phyloP scores from a whole-genome alignment of 371 early-diverging fungal species.

The Actinomortierella ambigua region DNA sequence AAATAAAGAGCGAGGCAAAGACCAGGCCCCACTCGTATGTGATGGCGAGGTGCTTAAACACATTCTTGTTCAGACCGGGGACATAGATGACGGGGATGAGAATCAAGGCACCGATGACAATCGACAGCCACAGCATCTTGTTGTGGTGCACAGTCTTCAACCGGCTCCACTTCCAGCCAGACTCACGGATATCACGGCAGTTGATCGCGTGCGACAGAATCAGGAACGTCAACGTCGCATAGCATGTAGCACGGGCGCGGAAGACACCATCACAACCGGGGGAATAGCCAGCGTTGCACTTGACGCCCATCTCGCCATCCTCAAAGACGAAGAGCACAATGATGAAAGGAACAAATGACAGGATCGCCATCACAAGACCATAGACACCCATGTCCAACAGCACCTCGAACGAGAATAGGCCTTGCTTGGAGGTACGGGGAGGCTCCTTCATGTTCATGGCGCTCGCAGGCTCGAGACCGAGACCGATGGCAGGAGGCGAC shows the following conservation, averaged over 20 bases:
- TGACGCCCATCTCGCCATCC: constrained; percentile 60
- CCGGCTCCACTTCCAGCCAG: constrained; percentile 59
- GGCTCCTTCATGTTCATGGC: constrained; percentile 78
- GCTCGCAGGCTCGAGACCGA: constrained; percentile 87
- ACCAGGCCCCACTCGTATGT: constrained; percentile 83
- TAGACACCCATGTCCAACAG: constrained; percentile 75
- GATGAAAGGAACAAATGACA: constrained; percentile 73
- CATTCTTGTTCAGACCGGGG: constrained; percentile 67
- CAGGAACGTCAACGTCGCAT: constrained; percentile 67
- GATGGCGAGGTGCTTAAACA: constrained; percentile 71
- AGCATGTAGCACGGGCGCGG: constrained; percentile 77
- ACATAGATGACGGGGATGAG: constrained; percentile 70
- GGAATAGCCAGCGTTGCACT: constrained; percentile 65
- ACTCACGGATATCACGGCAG: constrained; percentile 68
- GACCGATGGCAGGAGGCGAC: constrained; percentile 85
- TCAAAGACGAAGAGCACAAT: constrained; percentile 68
- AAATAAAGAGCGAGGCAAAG: constrained; percentile 58
- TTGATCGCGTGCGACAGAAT: constrained; percentile 76
- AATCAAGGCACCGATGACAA: constrained; percentile 57
- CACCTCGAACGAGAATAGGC: constrained; percentile 71
- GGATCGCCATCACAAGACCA: constrained; percentile 69
- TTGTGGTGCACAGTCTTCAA: constrained; percentile 56
- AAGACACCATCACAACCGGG: constrained; percentile 69
- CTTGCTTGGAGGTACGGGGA: constrained; percentile 73
- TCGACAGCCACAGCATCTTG: constrained; percentile 59